Base-by-base conservation (phyloP, 2,329 filamentous ascomycete species). In the Xylariaceae sp. region DNA sequence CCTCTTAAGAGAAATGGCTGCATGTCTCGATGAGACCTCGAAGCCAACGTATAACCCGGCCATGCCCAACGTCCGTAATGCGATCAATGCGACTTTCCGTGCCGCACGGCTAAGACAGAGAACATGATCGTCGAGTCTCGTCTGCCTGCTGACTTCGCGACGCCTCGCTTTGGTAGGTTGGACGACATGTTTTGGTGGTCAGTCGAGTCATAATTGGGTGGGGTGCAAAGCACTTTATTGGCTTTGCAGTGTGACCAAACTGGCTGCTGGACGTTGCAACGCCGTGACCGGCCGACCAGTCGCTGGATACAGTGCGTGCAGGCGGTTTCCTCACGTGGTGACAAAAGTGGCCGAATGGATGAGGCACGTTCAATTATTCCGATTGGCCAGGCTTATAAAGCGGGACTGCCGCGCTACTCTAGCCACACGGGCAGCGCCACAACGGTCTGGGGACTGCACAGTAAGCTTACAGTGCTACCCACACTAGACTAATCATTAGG, bases 131-230 rank as follows among this genome's bases (percentile, higher is more conserved):
- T 35, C 15, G 15, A 35, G 7, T 50, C 23, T 9, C 48, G 51
- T 10, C 45, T 34, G 30, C n/a, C 59, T 53, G 17, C 58, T 59
- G 59, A 59, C 56, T 41, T 45, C 5, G 41, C 41, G 9, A 13
- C n/a, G 9, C 41, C 13, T 23, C 8, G 8, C 3, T 51, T 51
- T 11, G 56, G 34, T 34, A 18, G 45, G 59, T 56, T 58, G 59
- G 53, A 58, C 59, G 47, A 51, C 18, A 41, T 18, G 17, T 41
- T 45, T 55, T 30, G 53, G 51, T 59, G 60, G 59, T 58, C 58
- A 60, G 50, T 56, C 35, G 52, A 37, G 18, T 44, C 11, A 47
- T 34, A 49, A 37, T 6, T 45, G n/a, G 56, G 51, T 34, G 30
- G 30, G 35, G 30, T 13, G 39, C 9, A 13, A 7, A 18, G 23